phyloP scores from a whole-genome alignment of 352 stramenopile species.

The Chrysophaeum taylorii region DNA sequence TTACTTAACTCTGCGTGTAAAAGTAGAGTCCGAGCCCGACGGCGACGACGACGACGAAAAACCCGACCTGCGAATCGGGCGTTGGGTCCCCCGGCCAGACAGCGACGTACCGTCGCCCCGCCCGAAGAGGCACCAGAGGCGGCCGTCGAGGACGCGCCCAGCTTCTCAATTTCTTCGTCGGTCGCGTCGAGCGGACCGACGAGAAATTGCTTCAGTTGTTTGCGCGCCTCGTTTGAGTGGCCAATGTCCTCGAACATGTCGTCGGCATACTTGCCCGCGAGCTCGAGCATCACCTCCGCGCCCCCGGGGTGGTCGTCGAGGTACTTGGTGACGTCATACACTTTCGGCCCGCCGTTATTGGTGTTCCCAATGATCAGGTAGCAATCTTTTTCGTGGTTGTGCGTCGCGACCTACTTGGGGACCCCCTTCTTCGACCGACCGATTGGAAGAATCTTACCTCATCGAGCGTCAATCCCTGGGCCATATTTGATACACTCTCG shows the following conservation, averaged over 20 bases:
- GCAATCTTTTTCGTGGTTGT: conserved; percentile 76
- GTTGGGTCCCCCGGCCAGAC: too few relatives aligned
- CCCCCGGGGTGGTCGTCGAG: conserved; percentile 96
- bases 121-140: too few relatives aligned
- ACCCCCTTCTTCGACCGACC: too few relatives aligned
- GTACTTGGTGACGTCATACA: conserved; percentile 95
- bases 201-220: conserved; percentile 78
- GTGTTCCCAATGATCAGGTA: conserved; percentile 83
- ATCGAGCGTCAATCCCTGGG: too few relatives aligned
- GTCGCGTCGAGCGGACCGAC: conserved; percentile 72
- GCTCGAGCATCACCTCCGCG: conserved; percentile 87
- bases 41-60: too few relatives aligned
- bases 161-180: conserved; percentile 41
- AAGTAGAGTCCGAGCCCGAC: too few relatives aligned
- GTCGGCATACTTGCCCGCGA: conserved; percentile 54
- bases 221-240: conserved; percentile 86
- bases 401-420: conserved; percentile 80
- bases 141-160: conserved; percentile 33
- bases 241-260: conserved; percentile 90
- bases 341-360: conserved; percentile 64
- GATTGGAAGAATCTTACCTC: too few relatives aligned
- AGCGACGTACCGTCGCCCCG: too few relatives aligned
- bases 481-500: too few relatives aligned
- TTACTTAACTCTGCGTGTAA: too few relatives aligned
- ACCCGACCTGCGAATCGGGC: too few relatives aligned